Percentiles rank a stretch among this genome's conserved stretches.
Evolutionary conservation across 164 flowering plant genomes (phyloP).

Genomic region (Litsea cubeba): DNA sequence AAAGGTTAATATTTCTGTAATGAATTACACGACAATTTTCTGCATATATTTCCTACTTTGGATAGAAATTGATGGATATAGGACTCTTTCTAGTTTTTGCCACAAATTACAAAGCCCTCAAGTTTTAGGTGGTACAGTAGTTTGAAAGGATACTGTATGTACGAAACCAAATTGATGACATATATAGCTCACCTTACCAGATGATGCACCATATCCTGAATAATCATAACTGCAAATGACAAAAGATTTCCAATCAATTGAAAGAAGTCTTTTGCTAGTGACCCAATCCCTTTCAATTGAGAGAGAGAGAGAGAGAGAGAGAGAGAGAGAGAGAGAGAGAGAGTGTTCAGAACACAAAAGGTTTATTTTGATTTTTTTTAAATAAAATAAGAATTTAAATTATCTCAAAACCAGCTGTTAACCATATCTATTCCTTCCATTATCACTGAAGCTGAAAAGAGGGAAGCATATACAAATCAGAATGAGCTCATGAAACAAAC

Average conservation of each 20-base stretch:
- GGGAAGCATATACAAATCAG: not conserved
- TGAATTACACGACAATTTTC: not conserved
- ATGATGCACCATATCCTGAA: conserved; percentile 89
- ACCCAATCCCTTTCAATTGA: not conserved
- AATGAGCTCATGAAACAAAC: not conserved
- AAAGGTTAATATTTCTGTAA: not conserved
- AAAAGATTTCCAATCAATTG: conserved; percentile 9
- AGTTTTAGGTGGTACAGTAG: not conserved
- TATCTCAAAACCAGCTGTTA: not conserved
- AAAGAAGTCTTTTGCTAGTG: not conserved
- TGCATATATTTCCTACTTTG: not conserved
- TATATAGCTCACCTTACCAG: conserved; percentile 67
- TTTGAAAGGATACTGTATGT: not conserved
- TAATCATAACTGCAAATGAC: conserved; percentile 77
- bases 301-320: not conserved
- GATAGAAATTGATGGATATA: no score
- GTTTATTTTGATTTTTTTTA: no score
- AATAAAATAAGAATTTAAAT: no score
- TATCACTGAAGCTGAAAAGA: not conserved
- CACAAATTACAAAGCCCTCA: not conserved
- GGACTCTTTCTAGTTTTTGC: not conserved
- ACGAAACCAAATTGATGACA: not conserved
- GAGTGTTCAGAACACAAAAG: not conserved
- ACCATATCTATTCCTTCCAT: not conserved
- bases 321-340: not conserved